Percentiles rank a stretch among this genome's conserved stretches.
Conservation (phyloP, 768 basidiomycete species). For the Suillus discolor region DNA sequence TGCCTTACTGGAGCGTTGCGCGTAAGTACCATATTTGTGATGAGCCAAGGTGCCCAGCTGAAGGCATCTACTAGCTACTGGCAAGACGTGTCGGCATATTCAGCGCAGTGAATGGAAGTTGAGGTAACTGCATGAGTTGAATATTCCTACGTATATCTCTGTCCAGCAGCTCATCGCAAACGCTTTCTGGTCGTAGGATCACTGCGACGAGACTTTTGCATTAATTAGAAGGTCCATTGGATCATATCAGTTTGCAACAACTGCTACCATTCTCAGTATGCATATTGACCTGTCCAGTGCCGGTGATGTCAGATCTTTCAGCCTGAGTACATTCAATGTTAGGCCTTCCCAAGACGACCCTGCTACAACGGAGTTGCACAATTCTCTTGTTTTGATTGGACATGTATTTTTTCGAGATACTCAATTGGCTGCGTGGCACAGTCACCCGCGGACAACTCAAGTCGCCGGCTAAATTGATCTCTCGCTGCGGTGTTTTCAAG, state of each 20-base stretch:
- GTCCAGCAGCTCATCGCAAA: not conserved
- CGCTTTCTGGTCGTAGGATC: not conserved
- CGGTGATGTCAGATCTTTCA: not conserved
- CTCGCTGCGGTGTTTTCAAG: too few species aligned
- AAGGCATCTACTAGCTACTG: not conserved
- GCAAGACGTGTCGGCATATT: not conserved
- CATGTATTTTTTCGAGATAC: not conserved
- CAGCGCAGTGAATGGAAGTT: not conserved
- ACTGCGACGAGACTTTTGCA: not conserved
- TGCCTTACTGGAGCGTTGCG: slow-evolving; percentile 40
- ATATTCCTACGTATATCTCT: not conserved
- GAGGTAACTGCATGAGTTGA: not conserved
- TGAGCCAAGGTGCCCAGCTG: not conserved
- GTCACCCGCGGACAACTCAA: not conserved
- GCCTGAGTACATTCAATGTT: not conserved
- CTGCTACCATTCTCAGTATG: not conserved
- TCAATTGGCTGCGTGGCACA: not conserved
- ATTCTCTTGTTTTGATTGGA: not conserved
- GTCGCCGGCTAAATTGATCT: not conserved
- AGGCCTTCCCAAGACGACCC: not conserved
- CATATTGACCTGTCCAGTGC: too few species aligned
- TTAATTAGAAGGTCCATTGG: not conserved
- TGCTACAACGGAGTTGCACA: not conserved
- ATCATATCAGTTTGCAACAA: not conserved
- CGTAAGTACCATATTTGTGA: slow-evolving; percentile 20